Conservation (phyloP, 352 stramenopile genomes). For the Globisporangium splendens region DNA sequence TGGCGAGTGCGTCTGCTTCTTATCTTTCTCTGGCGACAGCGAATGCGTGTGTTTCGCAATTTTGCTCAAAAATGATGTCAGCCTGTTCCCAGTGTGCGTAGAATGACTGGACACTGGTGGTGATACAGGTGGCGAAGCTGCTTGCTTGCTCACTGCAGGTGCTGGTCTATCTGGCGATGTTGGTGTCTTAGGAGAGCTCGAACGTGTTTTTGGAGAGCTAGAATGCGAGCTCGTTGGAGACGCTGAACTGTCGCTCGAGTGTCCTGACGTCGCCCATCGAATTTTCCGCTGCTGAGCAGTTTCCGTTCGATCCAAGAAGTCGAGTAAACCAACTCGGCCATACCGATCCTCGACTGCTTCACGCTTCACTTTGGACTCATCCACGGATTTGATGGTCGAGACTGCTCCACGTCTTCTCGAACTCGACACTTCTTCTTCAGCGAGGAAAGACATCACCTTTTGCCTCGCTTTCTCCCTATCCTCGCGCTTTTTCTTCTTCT, state of each 20-base stretch:
- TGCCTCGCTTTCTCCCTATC: slow-evolving; percentile 39
- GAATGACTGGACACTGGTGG: slow-evolving; percentile 3
- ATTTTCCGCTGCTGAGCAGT: slow-evolving; percentile 22
- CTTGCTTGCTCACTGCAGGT: background rate
- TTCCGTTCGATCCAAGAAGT: slow-evolving; percentile 38
- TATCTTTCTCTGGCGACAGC: background rate
- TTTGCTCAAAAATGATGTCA: slow-evolving; percentile 33
- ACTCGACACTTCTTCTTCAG: slow-evolving; percentile 32
- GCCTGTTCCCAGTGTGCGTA: slow-evolving; percentile 22
- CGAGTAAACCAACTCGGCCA: slow-evolving; percentile 41
- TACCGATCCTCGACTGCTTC: slow-evolving; percentile 52
- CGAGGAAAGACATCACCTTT: slow-evolving; percentile 43
- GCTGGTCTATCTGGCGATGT: slow-evolving; percentile 1
- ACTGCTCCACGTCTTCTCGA: slow-evolving; percentile 8
- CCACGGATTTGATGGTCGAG: slow-evolving; percentile 47
- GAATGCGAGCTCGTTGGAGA: slow-evolving; percentile 25
- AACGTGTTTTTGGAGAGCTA: slow-evolving; percentile 10
- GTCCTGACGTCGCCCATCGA: slow-evolving; percentile 15
- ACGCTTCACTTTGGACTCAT: slow-evolving; percentile 42
- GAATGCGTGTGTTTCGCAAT: slow-evolving; percentile 11
- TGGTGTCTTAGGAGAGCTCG: slow-evolving; percentile 11
- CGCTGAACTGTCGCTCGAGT: slow-evolving; percentile 14
- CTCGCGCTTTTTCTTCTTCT: slow-evolving; percentile 43
- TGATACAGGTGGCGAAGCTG: background rate
- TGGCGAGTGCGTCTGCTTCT: background rate